A percentile compares a stretch with the other conserved stretches of the same genome.
Evolutionary conservation across 805 yeast species (phyloP).

Genomic region (Nakazawaea anatomiae): DNA sequence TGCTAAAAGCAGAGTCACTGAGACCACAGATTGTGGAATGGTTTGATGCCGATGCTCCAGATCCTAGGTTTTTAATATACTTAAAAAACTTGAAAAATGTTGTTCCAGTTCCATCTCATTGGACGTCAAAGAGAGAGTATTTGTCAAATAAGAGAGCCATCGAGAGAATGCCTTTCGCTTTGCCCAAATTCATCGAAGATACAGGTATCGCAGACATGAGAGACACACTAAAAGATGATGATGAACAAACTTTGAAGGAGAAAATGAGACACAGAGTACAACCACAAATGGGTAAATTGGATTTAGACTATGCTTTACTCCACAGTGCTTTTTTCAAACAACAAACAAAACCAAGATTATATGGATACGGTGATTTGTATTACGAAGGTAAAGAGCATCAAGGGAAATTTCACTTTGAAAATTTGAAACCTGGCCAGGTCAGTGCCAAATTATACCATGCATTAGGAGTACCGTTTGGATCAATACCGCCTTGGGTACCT

Average conservation of each 20-base stretch:
- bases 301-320: conserved; percentile 76
- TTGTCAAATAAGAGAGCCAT: conserved; percentile 59
- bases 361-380: conserved; percentile 69
- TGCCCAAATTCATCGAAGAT: conserved; percentile 71
- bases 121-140: conserved; percentile 78
- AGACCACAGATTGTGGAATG: conserved; percentile 78
- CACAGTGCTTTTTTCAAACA: conserved; percentile 83
- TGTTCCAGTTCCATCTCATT: conserved; percentile 77
- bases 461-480: conserved; percentile 52
- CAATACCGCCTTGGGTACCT: conserved; percentile 75
- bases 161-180: conserved; percentile 64
- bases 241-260: conserved; percentile 59
- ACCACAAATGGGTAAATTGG: conserved; percentile 82
- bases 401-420: conserved; percentile 19
- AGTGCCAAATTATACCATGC: conserved; percentile 62
- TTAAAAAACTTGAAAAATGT: conserved; percentile 61
- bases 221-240: conserved; percentile 47
- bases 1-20: conserved; percentile 52
- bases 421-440: conserved; percentile 61
- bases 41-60: conserved; percentile 81
- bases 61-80: conserved; percentile 60
- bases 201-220: conserved; percentile 91
- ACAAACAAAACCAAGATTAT: conserved; percentile 68
- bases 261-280: conserved; percentile 78
- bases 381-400: conserved; percentile 65